Base-by-base conservation (phyloP, 2,329 filamentous ascomycete genomes). In the Ambrosiella cleistominuta region DNA sequence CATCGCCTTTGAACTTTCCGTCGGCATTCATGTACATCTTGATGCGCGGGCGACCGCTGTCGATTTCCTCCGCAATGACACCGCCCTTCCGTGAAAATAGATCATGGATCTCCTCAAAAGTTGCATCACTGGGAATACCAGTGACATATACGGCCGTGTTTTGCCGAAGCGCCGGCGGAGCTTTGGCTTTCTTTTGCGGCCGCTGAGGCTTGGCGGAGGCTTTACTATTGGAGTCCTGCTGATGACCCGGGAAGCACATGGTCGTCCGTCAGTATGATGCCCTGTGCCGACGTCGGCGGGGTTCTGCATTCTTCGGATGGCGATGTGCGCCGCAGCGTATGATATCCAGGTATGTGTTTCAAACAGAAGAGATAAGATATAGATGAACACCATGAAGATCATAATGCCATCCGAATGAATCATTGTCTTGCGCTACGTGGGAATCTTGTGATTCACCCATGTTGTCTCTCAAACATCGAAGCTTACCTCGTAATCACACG, bases 131-230 rank as follows among this genome's bases (percentile, higher is more conserved):
- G 0, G 93, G 94, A 3, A 98, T 78, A 11, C 86, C 88, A 3
- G 89, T 95, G 53, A 96, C 86, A 72, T 91, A 98, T 63, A 98
- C 80, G 47, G 91, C 91, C 5, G 87, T 95, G 68, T 96, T 97
- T 64, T 90, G 76, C 61, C 74, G 74, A 12, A 76, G 75, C 62
- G 74, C 70, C 6, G 74, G 72, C 1, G 74, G 72, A 9, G 73
- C 70, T 61, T 75, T 75, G 59, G 72, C 67, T 62, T 74, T 72
- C 67, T 77, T 75, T 61, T 66, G 69, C 12, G 70, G 70, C 7
- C 72, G 72, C 58, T 62, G 55, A 17, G 56, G 52, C 27, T 60
- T 55, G 47, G 52, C 51, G 35, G 60, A 54, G 56, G 27, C n/a
- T 11, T n/a, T 17, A 15, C n/a, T 54, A 39, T 42, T 54, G 37